A percentile compares a stretch with the other conserved stretches of the same genome.
phyloP scores from a whole-genome alignment of 1,284 basidiomycete genomes.

The Chondrostereum purpureum region DNA sequence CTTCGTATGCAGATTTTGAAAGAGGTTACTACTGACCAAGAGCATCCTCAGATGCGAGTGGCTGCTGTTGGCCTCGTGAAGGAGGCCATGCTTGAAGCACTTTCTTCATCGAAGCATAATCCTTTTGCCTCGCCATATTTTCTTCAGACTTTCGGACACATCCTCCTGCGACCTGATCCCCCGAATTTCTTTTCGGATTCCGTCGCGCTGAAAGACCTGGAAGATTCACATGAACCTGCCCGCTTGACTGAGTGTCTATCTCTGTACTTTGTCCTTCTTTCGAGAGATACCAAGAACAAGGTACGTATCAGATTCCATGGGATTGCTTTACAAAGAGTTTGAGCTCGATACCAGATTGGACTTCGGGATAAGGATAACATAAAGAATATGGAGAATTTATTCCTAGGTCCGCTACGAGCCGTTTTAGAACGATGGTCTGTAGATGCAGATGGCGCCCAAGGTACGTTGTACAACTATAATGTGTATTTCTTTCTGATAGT shows the following conservation, averaged over 20 bases:
- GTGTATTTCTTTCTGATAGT: neutral
- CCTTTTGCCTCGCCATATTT: slow-evolving; percentile 43
- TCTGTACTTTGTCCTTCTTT: slow-evolving; percentile 46
- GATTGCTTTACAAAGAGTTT: no score
- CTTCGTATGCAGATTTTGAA: slow-evolving; percentile 47
- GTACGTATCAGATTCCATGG: slow-evolving; percentile 24
- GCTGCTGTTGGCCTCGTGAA: slow-evolving; percentile 63
- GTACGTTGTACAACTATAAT: slow-evolving; percentile 12
- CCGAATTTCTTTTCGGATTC: slow-evolving; percentile 31
- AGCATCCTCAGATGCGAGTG: slow-evolving; percentile 57
- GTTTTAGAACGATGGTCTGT: slow-evolving; percentile 22
- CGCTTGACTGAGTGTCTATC: slow-evolving; percentile 46
- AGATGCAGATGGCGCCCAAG: slow-evolving; percentile 14
- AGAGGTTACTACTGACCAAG: slow-evolving; percentile 40
- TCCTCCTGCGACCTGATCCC: slow-evolving; percentile 44
- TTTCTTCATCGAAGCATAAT: slow-evolving; percentile 28
- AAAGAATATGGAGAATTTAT: slow-evolving; percentile 25
- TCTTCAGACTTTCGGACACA: slow-evolving; percentile 42
- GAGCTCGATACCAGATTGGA: slow-evolving; percentile 43
- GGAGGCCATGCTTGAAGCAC: slow-evolving; percentile 51
- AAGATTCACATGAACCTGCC: slow-evolving; percentile 41
- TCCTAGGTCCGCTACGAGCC: slow-evolving; percentile 25
- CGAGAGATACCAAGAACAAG: slow-evolving; percentile 38
- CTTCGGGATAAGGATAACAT: slow-evolving; percentile 36
- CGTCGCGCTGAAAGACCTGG: slow-evolving; percentile 28